Evolutionary conservation across 1,284 basidiomycete genomes (phyloP).

Genomic region (Mycena sp.): DNA sequence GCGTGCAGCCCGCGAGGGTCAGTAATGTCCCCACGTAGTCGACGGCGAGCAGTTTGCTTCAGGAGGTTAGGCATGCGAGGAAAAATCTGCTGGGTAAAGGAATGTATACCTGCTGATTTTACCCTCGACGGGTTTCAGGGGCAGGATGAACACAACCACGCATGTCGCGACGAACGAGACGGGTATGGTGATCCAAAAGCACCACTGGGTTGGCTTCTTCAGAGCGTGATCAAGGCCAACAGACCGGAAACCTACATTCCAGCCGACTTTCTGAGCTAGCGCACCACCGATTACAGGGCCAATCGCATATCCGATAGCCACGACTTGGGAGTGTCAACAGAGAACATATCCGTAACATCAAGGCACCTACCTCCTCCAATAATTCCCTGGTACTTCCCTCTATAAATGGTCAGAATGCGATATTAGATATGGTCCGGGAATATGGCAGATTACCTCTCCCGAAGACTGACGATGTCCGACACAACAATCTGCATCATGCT

Average conservation of each 20-base stretch:
- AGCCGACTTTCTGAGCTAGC: conserved; percentile 63
- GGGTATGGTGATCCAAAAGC: conserved; percentile 76
- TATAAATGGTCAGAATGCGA: conserved; percentile 31
- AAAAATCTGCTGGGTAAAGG: background rate
- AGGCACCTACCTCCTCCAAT: conserved; percentile 62
- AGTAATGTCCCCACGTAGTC: conserved; percentile 73
- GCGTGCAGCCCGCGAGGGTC: conserved; percentile 67
- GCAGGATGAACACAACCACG: conserved; percentile 69
- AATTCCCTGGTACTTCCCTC: conserved; percentile 74
- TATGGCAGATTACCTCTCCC: conserved; percentile 54
- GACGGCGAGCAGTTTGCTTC: conserved; percentile 71
- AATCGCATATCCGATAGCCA: conserved; percentile 53
- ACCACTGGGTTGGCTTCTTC: conserved; percentile 51
- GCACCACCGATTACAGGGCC: conserved; percentile 70
- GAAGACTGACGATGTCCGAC: conserved; percentile 70
- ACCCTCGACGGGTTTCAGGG: conserved; percentile 72
- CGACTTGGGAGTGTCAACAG: conserved; percentile 5
- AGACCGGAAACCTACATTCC: conserved; percentile 57
- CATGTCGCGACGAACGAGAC: conserved; percentile 60
- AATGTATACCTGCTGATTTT: conserved; percentile 50
- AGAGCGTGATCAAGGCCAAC: background rate
- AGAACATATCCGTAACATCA: conserved; percentile 24
- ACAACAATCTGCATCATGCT: conserved; percentile 74
- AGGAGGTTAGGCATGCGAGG: conserved; percentile 3
- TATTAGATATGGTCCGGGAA: too few relatives aligned